phyloP scores from a whole-genome alignment of 441 rosid genomes.

The Theobroma grandiflorum region DNA sequence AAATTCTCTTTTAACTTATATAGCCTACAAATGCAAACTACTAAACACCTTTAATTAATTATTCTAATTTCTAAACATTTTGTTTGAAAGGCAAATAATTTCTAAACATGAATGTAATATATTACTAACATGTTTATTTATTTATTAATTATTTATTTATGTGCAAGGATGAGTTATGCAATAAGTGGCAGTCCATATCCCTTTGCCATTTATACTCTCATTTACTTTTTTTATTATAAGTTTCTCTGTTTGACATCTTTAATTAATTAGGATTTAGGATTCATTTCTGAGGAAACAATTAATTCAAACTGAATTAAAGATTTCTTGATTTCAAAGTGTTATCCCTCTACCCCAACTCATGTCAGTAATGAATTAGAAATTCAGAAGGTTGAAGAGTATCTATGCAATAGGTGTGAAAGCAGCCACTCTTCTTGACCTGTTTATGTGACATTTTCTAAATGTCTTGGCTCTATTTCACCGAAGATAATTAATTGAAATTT shows the following conservation, averaged over 20 bases:
- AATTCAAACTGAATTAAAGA: not conserved
- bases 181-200: not conserved
- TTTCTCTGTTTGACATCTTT: not conserved
- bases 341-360: not conserved
- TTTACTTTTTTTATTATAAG: not conserved
- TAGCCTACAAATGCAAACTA: too few species aligned
- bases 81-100: too few species aligned
- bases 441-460: slow-evolving; percentile 14
- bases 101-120: not conserved
- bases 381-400: not conserved
- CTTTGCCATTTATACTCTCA: not conserved
- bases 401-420: not conserved
- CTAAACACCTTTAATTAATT: too few species aligned
- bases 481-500: not conserved
- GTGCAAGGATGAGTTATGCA: too few species aligned
- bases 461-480: not conserved
- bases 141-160: too few species aligned
- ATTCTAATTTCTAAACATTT: too few species aligned
- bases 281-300: not conserved
- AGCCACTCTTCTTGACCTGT: slow-evolving; percentile 22
- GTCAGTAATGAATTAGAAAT: not conserved
- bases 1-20: not conserved
- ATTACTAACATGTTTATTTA: not conserved
- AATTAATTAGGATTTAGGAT: not conserved
- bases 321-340: not conserved